phyloP scores from a whole-genome alignment of 441 rosid species.

The Adansonia grandidieri region DNA sequence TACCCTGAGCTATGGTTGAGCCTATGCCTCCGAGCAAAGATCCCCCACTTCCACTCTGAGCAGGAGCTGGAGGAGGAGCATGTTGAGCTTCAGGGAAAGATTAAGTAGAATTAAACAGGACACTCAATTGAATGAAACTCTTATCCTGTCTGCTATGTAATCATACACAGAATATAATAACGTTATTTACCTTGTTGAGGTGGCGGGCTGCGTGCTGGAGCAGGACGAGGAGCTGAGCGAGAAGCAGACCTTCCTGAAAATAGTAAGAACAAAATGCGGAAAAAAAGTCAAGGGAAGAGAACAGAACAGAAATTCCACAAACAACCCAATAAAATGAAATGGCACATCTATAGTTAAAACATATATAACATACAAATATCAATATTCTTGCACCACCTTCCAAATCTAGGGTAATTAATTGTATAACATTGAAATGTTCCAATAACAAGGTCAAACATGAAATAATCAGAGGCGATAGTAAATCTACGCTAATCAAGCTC shows the following conservation, averaged over 20 bases:
- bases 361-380: not conserved
- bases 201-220: constrained; percentile 60
- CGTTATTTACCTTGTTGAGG: constrained; percentile 52
- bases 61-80: constrained; percentile 88
- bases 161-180: not conserved
- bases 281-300: not conserved
- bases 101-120: not conserved
- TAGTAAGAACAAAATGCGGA: not conserved
- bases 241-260: constrained; percentile 74
- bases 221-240: constrained; percentile 63
- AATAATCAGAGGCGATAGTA: not conserved
- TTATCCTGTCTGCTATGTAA: not conserved
- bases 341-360: not conserved
- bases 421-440: not conserved
- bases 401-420: not conserved
- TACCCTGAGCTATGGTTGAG: constrained; percentile 97
- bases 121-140: not conserved
- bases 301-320: not conserved
- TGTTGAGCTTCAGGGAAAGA: constrained; percentile 48
- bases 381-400: not conserved
- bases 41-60: constrained; percentile 62
- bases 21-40: constrained; percentile 86
- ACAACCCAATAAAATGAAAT: not conserved
- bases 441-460: constrained; percentile 9
- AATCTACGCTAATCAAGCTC: not conserved